Evolutionary conservation across 1,284 basidiomycete genomes (phyloP).

Genomic region (Cutaneotrichosporon dermatis): DNA sequence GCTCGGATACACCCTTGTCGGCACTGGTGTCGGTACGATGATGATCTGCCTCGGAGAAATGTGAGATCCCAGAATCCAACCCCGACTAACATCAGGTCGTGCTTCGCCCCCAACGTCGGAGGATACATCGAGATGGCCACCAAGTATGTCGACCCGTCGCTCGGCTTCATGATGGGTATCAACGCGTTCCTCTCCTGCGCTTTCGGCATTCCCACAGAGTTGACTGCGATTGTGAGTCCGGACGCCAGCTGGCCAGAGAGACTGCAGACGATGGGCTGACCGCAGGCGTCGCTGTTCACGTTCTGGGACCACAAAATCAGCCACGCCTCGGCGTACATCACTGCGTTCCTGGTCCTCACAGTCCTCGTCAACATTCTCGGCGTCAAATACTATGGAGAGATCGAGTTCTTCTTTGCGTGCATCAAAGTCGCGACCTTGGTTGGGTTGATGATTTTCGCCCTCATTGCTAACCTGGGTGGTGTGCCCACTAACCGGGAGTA

Average conservation of each 20-base stretch:
- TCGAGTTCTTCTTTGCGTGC: slow-evolving; percentile 51
- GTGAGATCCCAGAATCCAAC: not conserved
- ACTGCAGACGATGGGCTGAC: too few relatives aligned
- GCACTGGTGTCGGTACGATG: slow-evolving; percentile 19
- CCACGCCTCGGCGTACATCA: slow-evolving; percentile 16
- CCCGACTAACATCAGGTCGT: not conserved
- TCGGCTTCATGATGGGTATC: slow-evolving; percentile 51
- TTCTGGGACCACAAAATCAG: slow-evolving; percentile 62
- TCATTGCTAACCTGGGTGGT: slow-evolving; percentile 68
- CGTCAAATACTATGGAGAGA: slow-evolving; percentile 38
- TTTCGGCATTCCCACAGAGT: slow-evolving; percentile 54
- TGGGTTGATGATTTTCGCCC: slow-evolving; percentile 56
- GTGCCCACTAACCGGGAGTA: slow-evolving; percentile 56
- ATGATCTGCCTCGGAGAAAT: slow-evolving; percentile 19
- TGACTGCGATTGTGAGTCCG: slow-evolving; percentile 58
- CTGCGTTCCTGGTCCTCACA: slow-evolving; percentile 14
- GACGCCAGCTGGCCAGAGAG: too few relatives aligned
- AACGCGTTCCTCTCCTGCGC: slow-evolving; percentile 63
- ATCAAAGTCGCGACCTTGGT: slow-evolving; percentile 66
- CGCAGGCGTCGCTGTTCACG: slow-evolving; percentile 58
- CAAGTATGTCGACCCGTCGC: slow-evolving; percentile 57
- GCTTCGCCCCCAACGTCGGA: slow-evolving; percentile 23
- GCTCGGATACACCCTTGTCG: slow-evolving; percentile 25
- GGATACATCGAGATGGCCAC: slow-evolving; percentile 23
- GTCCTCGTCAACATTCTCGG: slow-evolving; percentile 15